Evolutionary conservation across 495 filamentous ascomycete genomes (phyloP).

Genomic region (Pyrenopolyporus hunteri): DNA sequence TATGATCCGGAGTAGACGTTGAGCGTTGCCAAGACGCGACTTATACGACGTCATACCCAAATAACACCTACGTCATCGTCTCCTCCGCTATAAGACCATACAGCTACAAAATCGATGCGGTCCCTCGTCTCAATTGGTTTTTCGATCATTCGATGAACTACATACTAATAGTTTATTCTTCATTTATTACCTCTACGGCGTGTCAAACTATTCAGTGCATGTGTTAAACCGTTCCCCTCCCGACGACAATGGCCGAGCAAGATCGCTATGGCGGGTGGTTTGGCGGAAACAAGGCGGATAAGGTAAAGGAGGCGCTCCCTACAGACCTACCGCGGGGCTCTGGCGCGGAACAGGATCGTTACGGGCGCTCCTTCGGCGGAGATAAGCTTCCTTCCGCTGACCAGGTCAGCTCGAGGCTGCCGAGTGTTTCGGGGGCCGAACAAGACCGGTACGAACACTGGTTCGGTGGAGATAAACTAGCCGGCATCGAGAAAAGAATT

Average conservation of each 20-base stretch:
- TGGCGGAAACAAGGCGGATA: constrained; percentile 23
- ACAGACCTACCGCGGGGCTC: not conserved
- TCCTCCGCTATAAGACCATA: constrained; percentile 9
- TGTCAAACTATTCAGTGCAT: not conserved
- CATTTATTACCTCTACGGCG: too few species aligned
- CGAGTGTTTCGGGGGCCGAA: constrained; percentile 17
- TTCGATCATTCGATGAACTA: not conserved
- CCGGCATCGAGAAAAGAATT: constrained; percentile 20
- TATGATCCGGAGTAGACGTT: not conserved
- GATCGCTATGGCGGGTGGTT: constrained; percentile 26
- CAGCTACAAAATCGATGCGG: constrained; percentile 1
- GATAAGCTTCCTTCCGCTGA: constrained; percentile 22
- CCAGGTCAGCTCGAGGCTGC: not conserved
- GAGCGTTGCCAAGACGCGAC: not conserved
- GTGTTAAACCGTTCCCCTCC: not conserved
- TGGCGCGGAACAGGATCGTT: constrained; percentile 29
- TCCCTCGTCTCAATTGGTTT: constrained; percentile 10
- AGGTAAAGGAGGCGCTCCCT: constrained; percentile 16
- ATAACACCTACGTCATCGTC: constrained; percentile 33
- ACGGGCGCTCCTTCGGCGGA: constrained; percentile 26
- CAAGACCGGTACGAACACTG: constrained; percentile 27
- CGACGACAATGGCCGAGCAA: constrained; percentile 30
- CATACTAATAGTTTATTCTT: too few species aligned
- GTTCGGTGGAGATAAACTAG: constrained; percentile 32
- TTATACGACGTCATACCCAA: constrained; percentile 29